Conservation (phyloP, 768 basidiomycete species). For the Boletus coccyginus region DNA sequence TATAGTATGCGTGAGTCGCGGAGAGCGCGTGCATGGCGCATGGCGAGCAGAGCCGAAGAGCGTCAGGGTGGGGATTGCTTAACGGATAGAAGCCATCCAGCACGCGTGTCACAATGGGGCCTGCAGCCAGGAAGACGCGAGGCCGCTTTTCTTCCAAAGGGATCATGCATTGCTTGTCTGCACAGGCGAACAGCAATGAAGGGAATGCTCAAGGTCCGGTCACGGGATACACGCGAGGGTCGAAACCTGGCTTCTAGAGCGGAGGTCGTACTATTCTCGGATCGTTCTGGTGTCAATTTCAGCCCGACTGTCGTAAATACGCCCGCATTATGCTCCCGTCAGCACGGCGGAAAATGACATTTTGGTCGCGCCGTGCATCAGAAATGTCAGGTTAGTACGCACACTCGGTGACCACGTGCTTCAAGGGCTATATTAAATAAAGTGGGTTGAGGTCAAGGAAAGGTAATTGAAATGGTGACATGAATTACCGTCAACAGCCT, state of each 20-base stretch:
- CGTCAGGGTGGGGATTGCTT: constrained; percentile 21
- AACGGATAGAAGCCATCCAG: constrained; percentile 16
- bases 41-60: constrained; percentile 26
- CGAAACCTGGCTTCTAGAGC: constrained; percentile 15
- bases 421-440: constrained; percentile 14
- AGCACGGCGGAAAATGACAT: neutral
- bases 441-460: constrained; percentile 22
- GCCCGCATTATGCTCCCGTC: neutral
- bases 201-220: constrained; percentile 18
- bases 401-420: constrained; percentile 18
- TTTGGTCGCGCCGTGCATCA: constrained; percentile 3
- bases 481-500: constrained; percentile 28
- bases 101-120: constrained; percentile 25
- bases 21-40: constrained; percentile 28
- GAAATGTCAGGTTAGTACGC: constrained; percentile 6
- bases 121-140: constrained; percentile 31
- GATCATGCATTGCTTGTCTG: constrained; percentile 25
- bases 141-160: constrained; percentile 31
- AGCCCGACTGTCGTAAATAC: constrained; percentile 6
- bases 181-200: constrained; percentile 33
- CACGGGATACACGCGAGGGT: constrained; percentile 9
- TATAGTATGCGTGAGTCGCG: constrained; percentile 23
- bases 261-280: constrained; percentile 1
- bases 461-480: constrained; percentile 20
- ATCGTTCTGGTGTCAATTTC: neutral